Evolutionary conservation across 2,329 filamentous ascomycete species (phyloP), one percentile per base, ranked within the genome.

Genomic region (Phialocephala subalpina): DNA sequence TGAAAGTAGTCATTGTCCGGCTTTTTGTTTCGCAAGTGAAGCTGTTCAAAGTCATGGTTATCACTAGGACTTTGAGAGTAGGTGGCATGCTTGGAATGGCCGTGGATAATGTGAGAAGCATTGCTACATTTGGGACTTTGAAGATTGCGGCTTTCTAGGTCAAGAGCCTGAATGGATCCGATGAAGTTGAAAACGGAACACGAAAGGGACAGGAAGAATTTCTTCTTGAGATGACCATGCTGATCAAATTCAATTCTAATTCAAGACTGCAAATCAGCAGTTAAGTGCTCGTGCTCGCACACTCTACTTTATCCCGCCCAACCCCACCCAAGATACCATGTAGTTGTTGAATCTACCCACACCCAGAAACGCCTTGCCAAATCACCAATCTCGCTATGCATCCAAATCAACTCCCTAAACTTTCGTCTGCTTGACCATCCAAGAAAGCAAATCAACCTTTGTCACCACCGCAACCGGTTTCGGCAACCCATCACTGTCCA

Each of bases 381-480:
- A 57, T 27, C 9, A 9, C 3, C 4, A 1, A 12, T 29, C 22
- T 53, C 27, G 25, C 27, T 29, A 33, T 53, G 49, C 49, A 12
- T 27, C 25, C 22, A n/a, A 53, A 63, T 4, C 33, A 59, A 56
- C 5, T 66, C 25, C 38, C 47, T 61, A 66, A 16, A 65, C 53
- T 16, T 79, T 81, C 45, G 80, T 82, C 71, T 86, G 84, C 80
- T 90, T 93, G 42, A 98, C 89, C 87, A 99, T 89, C 90, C 93
- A 99, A 49, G 90, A 94, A 74, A 99, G 80, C 73, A 99, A 80
- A 80, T 99, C 96, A 5, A 99, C 96, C 86, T 99, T 99, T 36
- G 96, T 98, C 8, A 97, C 94, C 9, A 99, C 89, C 8, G 93
- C 96, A 58, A 96, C 84, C 1, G 97, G 94, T 83, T 93, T 97